These are phyloP conservation scores for Sporothrix globosa DNA, from an alignment of 2,329 filamentous ascomycete genomes.

Conservation along the genomic window DNA sequence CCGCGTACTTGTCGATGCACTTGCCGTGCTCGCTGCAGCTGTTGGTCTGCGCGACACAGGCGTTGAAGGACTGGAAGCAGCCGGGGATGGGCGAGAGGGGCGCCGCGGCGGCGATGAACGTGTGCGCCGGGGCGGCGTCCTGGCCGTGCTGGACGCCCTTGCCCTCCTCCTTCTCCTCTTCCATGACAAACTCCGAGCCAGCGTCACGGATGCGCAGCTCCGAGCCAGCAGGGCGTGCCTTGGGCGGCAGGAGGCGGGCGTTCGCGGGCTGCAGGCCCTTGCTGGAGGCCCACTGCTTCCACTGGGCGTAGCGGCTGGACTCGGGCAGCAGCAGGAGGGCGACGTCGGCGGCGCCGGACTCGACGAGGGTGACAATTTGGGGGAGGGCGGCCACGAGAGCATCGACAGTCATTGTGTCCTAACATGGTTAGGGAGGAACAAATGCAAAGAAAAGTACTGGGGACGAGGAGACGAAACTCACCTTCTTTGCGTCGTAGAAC, in stretches of 20 bases:
- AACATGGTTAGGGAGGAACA: constrained; percentile 29
- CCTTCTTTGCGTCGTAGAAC: constrained; percentile 52
- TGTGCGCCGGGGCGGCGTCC: constrained; percentile 31
- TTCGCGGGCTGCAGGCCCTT: constrained; percentile 36
- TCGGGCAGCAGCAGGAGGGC: constrained; percentile 60
- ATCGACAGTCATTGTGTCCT: constrained; percentile 50
- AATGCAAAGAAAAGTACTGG: neutral
- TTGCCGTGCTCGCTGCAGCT: constrained; percentile 81
- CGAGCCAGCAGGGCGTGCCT: neutral
- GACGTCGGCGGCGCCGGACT: constrained; percentile 58
- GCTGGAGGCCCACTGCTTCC: constrained; percentile 48
- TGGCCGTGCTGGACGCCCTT: neutral
- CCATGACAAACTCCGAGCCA: constrained; percentile 51
- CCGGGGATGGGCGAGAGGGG: constrained; percentile 57
- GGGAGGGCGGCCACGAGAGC: constrained; percentile 51
- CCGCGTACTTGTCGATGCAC: constrained; percentile 69
- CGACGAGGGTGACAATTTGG: constrained; percentile 51
- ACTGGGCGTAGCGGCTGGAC: constrained; percentile 45
- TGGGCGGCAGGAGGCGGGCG: constrained; percentile 36
- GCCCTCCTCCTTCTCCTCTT: constrained; percentile 36
- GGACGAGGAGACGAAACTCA: constrained; percentile 37
- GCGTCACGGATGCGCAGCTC: constrained; percentile 52
- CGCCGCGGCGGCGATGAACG: constrained; percentile 37
- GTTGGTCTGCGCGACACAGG: constrained; percentile 70
- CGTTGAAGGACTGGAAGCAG: constrained; percentile 73